Conservation (phyloP, 192 early-diverging fungal species). For the Gonapodya prolifera region DNA sequence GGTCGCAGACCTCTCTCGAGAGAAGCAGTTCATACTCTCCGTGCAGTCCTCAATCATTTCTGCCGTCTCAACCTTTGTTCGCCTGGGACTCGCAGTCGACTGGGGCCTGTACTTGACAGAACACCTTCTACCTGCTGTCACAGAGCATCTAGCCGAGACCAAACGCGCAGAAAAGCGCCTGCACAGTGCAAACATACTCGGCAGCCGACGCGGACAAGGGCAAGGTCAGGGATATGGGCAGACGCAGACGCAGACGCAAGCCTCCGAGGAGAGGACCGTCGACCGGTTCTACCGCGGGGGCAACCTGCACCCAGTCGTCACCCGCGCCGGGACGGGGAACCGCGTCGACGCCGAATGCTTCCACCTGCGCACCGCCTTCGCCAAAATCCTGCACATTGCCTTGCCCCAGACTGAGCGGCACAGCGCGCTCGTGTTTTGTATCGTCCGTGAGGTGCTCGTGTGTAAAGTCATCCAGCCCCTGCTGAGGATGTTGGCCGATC, state of each 20-base stretch:
- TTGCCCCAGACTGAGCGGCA: conserved; percentile 40
- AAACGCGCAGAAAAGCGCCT: neutral
- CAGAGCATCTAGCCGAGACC: neutral
- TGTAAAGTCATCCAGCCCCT: conserved; percentile 57
- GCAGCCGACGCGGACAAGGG: neutral
- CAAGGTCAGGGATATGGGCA: too few relatives aligned
- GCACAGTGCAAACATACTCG: neutral
- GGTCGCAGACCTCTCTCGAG: neutral
- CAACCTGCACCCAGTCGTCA: neutral
- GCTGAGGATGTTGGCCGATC: conserved; percentile 55
- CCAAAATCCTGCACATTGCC: conserved; percentile 49
- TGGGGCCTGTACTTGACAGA: neutral
- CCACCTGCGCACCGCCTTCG: conserved; percentile 46
- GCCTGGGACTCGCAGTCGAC: neutral
- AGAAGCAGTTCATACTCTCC: neutral
- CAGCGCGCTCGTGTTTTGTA: conserved; percentile 38
- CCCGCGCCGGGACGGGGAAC: neutral
- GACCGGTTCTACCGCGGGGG: neutral
- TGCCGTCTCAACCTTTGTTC: neutral
- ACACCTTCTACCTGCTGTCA: neutral
- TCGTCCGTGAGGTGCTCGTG: conserved; percentile 64
- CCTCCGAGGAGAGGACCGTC: neutral
- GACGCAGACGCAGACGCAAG: neutral
- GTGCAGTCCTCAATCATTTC: neutral
- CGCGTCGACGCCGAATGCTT: neutral